Percentiles rank a stretch among this genome's conserved stretches.
phyloP scores from a whole-genome alignment of 495 filamentous ascomycete genomes.

The Aspergillus taichungensis region DNA sequence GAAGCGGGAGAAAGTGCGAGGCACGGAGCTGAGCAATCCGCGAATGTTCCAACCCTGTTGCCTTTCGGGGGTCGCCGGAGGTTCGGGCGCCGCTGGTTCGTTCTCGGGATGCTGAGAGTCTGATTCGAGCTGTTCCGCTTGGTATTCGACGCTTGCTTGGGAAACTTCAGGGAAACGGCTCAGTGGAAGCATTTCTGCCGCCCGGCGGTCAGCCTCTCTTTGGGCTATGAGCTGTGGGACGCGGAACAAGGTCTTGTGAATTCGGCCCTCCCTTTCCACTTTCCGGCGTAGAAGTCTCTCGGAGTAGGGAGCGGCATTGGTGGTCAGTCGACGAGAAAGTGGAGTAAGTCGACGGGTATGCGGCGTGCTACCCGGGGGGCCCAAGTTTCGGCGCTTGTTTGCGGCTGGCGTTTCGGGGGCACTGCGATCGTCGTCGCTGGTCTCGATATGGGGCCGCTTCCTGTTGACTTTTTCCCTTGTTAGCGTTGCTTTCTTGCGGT shows the following conservation, averaged over 20 bases:
- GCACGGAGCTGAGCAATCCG: constrained; percentile 17
- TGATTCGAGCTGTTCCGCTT: constrained; percentile 1
- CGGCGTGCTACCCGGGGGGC: constrained; percentile 13
- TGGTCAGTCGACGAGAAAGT: constrained; percentile 9
- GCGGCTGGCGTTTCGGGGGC: constrained; percentile 7
- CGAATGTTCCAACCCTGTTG: constrained; percentile 16
- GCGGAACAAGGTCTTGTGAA: constrained; percentile 28
- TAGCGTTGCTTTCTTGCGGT: constrained; percentile 3
- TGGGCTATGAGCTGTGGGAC: constrained; percentile 26
- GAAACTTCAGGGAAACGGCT: constrained; percentile 2
- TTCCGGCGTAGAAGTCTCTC: constrained; percentile 23
- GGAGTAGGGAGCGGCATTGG: constrained; percentile 16
- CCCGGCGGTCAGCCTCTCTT: constrained; percentile 14
- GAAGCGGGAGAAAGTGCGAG: constrained; percentile 17
- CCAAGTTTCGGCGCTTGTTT: constrained; percentile 18
- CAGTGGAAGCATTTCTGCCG: constrained; percentile 1
- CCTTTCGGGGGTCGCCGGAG: constrained; percentile 13
- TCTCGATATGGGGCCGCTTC: constrained; percentile 7
- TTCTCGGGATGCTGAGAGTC: constrained; percentile 1
- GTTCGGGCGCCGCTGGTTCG: constrained; percentile 1
- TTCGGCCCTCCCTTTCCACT: constrained; percentile 19
- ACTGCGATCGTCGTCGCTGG: constrained; percentile 2
- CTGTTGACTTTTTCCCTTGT: constrained; percentile 12
- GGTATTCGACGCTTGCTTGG: constrained; percentile 4
- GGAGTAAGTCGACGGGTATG: constrained; percentile 8